phyloP scores from a whole-genome alignment of 257 asterid species.

The Eucommia ulmoides region DNA sequence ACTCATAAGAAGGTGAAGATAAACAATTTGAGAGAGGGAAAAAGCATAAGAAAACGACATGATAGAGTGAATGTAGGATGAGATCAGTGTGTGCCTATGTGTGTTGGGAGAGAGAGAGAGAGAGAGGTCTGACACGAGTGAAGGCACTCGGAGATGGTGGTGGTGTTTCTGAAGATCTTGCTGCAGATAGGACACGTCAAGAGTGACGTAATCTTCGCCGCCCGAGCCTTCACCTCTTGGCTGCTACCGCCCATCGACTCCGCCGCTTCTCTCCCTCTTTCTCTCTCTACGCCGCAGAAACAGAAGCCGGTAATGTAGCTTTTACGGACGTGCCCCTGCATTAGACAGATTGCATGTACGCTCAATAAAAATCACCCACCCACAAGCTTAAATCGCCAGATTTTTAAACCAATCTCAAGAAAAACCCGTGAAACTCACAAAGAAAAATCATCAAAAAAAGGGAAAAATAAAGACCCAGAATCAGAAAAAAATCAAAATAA shows the following conservation, averaged over 20 bases:
- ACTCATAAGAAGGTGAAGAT: not conserved
- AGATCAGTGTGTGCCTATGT: too few species aligned
- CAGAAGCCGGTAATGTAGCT: not conserved
- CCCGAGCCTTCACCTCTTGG: not conserved
- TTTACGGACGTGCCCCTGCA: not conserved
- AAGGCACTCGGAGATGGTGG: constrained; percentile 13
- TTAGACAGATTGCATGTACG: not conserved
- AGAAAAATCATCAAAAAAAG: not conserved
- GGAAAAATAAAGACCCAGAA: not conserved
- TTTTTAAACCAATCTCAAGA: not conserved
- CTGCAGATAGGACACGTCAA: constrained; percentile 12
- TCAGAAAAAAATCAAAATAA: not conserved
- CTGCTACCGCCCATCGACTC: not conserved
- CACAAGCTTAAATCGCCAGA: not conserved
- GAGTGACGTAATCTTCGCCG: constrained; percentile 3
- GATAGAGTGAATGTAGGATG: too few species aligned
- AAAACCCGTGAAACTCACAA: not conserved
- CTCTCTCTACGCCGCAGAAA: not conserved
- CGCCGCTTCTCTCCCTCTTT: not conserved
- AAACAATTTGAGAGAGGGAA: too few species aligned
- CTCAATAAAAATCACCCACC: not conserved
- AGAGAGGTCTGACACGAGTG: constrained; percentile 7
- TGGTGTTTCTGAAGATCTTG: constrained; percentile 3
- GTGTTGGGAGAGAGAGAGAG: not conserved
- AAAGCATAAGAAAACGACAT: too few species aligned